These are phyloP conservation scores for Cenchrus americanus DNA, from an alignment of 176 grass and related monocot species.

Conservation along the genomic window DNA sequence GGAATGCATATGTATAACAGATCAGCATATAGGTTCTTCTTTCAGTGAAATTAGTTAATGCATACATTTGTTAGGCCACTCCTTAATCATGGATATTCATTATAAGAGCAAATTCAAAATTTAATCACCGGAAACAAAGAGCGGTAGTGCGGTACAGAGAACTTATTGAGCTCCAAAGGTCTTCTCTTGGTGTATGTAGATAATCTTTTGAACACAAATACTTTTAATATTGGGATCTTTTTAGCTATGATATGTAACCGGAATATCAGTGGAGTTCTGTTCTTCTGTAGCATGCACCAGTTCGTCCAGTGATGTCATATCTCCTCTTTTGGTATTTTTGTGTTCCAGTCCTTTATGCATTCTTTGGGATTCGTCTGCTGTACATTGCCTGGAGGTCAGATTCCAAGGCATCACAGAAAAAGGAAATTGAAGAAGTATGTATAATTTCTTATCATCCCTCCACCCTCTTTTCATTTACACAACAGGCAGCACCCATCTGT, in stretches of 20 bases:
- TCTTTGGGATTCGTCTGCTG: slow-evolving; percentile 88
- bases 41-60: neutral
- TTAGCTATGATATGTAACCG: neutral
- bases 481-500: neutral
- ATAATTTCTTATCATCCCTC: neutral
- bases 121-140: neutral
- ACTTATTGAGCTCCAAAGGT: neutral
- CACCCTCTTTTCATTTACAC: neutral
- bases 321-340: slow-evolving; percentile 14
- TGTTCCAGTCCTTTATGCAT: slow-evolving; percentile 70
- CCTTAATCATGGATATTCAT: neutral
- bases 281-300: neutral
- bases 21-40: neutral
- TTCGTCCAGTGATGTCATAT: slow-evolving; percentile 35
- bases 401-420: slow-evolving; percentile 87
- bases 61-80: neutral
- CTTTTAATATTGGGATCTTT: neutral
- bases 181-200: neutral
- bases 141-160: neutral
- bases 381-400: slow-evolving; percentile 98
- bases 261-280: neutral
- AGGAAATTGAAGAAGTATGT: slow-evolving; percentile 96
- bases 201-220: neutral
- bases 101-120: neutral
- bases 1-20: neutral